Conservation (phyloP, 371 early-diverging fungal genomes). For the Mortierella sp. region DNA sequence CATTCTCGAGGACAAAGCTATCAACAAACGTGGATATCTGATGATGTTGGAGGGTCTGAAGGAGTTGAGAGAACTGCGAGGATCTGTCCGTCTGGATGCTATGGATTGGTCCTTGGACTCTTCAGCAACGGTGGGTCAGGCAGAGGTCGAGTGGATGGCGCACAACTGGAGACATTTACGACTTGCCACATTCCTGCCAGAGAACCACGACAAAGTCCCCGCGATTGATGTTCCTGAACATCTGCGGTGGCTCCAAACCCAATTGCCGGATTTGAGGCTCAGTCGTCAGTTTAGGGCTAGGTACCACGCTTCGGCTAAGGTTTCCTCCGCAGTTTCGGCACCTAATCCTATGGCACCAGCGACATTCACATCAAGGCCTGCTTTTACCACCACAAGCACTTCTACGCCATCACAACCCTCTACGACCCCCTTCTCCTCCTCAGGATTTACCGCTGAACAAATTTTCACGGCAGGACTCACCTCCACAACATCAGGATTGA, state of each 20-base stretch:
- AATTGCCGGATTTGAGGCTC: neutral
- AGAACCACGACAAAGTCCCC: neutral
- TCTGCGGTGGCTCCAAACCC: conserved; percentile 5
- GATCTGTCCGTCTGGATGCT: neutral
- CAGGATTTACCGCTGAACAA: too few species aligned
- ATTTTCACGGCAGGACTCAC: neutral
- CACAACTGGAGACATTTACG: neutral
- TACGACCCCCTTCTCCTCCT: neutral
- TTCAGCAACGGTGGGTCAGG: neutral
- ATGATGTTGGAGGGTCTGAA: neutral
- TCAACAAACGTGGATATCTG: neutral
- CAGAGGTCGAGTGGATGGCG: conserved; percentile 7
- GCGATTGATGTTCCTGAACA: neutral
- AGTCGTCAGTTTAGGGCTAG: neutral
- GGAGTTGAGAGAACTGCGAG: conserved; percentile 2
- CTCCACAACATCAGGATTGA: neutral
- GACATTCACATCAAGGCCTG: neutral
- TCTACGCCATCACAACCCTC: neutral
- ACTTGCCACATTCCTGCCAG: neutral
- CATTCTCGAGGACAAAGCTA: neutral
- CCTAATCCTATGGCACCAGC: neutral
- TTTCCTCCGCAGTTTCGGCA: neutral
- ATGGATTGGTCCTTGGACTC: neutral
- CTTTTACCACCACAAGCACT: neutral
- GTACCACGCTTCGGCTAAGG: neutral